phyloP scores from a whole-genome alignment of 352 stramenopile genomes.

The Chrysophaeum taylorii region DNA sequence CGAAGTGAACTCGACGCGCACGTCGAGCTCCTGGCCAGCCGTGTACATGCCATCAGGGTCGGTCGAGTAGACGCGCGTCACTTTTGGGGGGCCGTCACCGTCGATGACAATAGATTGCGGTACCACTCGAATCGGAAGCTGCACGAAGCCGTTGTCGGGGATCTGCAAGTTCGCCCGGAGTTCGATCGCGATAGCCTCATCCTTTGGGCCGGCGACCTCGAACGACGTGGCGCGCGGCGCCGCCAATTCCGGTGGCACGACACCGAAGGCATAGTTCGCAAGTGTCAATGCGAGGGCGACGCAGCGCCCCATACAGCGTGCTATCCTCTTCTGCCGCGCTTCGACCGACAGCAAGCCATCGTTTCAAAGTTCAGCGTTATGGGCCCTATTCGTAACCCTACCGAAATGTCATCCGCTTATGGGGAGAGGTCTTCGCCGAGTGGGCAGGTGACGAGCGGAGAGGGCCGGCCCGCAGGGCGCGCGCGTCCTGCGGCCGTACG shows the following conservation, averaged over 20 bases:
- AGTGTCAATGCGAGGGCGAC: too few relatives aligned
- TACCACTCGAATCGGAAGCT: background rate
- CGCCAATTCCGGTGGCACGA: background rate
- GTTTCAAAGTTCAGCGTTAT: too few relatives aligned
- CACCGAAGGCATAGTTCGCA: too few relatives aligned
- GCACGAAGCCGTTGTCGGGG: background rate
- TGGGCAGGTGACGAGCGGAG: too few relatives aligned
- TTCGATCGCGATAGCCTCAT: background rate
- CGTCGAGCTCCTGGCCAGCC: background rate
- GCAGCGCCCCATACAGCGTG: too few relatives aligned
- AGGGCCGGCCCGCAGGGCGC: too few relatives aligned
- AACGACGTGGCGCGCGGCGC: background rate
- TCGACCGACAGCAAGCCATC: too few relatives aligned
- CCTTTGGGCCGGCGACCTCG: background rate
- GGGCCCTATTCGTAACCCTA: too few relatives aligned
- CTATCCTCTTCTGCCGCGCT: too few relatives aligned
- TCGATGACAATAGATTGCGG: background rate
- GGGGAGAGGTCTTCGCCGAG: too few relatives aligned
- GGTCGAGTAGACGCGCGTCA: background rate
- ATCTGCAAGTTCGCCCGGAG: background rate
- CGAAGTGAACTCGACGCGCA: background rate
- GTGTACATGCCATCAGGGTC: background rate
- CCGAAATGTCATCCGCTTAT: too few relatives aligned
- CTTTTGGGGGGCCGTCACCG: background rate
- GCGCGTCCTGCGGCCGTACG: too few relatives aligned